Evolutionary conservation across 257 asterid genomes (phyloP), one percentile per base, ranked within the genome.

Genomic region (Petunia axillaris): DNA sequence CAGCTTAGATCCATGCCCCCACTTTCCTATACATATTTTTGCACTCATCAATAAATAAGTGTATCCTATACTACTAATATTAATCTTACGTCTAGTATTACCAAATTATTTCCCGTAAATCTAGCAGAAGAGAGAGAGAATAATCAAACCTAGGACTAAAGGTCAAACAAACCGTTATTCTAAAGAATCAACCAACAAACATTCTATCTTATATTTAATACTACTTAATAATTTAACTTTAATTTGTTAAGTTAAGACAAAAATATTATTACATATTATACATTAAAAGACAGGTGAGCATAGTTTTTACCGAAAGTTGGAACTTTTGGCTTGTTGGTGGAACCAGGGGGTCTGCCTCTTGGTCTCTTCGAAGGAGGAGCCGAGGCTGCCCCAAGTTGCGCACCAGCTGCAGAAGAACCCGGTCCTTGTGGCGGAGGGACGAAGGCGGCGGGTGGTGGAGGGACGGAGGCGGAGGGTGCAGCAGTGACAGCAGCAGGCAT

Each of bases 281-380:
- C 25, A 25, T 25, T 25, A 25, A 55, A 41, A 53, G 43, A 16
- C 52, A 57, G 68, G 37, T 11, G 55, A 78, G 68, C 48, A 64
- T 16, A 68, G 1, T 6, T 81, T 8, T 82, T 88, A 90, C 92
- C 94, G 35, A 82, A 77, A 78, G 87, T 86, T 79, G 82, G 89
- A 65, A 81, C 85, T 81, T 78, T 81, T 78, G 83, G 87, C 87
- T 87, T 86, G 76, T 85, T 85, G 82, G 81, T 79, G 13, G 94
- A 88, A 71, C 89, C 92, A 54, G 85, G 89, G 40, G 94, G 94
- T 77, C 94, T 82, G 82, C 91, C 94, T 74, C 92, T 83, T 52
- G 84, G 64, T 81, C 87, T 90, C 85, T 87, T 88, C 4, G 62
- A 73, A 67, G 84, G n/a, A 58, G 91, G 82, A 7, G 74, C 46